phyloP scores from a whole-genome alignment of 305 asterid genomes.

The Coffea humblotiana region DNA sequence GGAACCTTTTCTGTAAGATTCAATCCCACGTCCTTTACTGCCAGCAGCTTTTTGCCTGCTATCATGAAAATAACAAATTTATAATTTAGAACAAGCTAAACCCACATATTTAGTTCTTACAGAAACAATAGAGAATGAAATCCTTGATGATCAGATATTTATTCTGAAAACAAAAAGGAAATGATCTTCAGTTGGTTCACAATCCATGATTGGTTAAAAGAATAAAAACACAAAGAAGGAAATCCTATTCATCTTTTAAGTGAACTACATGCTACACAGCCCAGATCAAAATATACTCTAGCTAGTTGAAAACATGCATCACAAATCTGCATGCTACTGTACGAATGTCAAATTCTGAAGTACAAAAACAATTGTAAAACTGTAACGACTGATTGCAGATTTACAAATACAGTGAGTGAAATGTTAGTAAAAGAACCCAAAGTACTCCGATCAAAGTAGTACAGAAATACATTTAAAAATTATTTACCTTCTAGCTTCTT shows the following conservation, averaged over 20 bases:
- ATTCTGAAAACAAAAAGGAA: background rate
- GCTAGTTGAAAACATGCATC: background rate
- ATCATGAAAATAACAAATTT: slow-evolving; percentile 16
- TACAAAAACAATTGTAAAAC: background rate
- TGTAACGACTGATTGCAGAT: too few species aligned
- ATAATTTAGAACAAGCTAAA: slow-evolving; percentile 14
- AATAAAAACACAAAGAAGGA: background rate
- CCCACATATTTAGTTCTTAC: background rate
- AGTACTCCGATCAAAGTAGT: background rate
- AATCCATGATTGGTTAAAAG: background rate
- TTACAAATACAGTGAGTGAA: background rate
- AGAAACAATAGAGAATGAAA: background rate
- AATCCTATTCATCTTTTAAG: background rate
- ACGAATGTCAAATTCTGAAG: background rate
- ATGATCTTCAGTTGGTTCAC: background rate
- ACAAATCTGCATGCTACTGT: background rate
- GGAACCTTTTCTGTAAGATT: slow-evolving; percentile 43
- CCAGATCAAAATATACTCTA: background rate
- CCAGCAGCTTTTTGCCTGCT: slow-evolving; percentile 57
- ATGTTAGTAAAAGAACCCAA: background rate
- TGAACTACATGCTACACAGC: background rate
- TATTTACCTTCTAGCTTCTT: slow-evolving; percentile 68
- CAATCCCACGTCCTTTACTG: slow-evolving; percentile 45
- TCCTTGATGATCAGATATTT: background rate
- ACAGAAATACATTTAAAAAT: slow-evolving; percentile 9